Percentiles rank a stretch among this genome's conserved stretches.
Conservation (phyloP, 306 rosid genomes). For the Lablab purpureus region DNA sequence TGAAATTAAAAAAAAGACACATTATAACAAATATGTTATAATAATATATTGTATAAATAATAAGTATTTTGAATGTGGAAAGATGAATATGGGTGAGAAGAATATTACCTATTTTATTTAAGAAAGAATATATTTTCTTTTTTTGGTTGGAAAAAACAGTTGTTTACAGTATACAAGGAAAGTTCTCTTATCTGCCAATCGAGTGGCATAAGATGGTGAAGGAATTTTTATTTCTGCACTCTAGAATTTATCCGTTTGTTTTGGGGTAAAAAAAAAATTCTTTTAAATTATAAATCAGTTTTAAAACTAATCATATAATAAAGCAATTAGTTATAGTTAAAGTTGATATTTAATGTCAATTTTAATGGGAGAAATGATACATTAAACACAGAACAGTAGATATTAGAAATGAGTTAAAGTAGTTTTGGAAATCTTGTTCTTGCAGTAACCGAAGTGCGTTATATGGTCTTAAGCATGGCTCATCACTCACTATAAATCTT, state of each 20-base stretch:
- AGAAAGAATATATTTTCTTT: neutral
- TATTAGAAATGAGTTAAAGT: neutral
- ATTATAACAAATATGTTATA: neutral
- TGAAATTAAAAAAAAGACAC: neutral
- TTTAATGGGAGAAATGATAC: no score
- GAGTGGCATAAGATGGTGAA: slow-evolving; percentile 13
- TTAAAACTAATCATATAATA: no score
- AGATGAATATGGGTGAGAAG: neutral
- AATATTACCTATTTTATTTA: slow-evolving; percentile 26
- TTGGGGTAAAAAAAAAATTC: neutral
- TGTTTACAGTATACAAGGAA: slow-evolving; percentile 3
- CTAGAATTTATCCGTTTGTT: slow-evolving; percentile 4
- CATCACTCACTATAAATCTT: slow-evolving; percentile 63
- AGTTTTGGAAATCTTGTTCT: neutral
- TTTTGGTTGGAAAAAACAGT: neutral
- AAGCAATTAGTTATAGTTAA: no score
- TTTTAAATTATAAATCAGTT: neutral
- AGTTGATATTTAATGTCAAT: no score
- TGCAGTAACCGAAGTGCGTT: slow-evolving; percentile 41
- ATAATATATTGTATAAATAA: no score
- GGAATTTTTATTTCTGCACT: slow-evolving; percentile 17
- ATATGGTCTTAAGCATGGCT: slow-evolving; percentile 21
- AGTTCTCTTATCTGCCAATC: slow-evolving; percentile 11
- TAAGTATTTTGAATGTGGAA: neutral
- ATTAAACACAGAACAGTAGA: no score